A percentile compares a stretch with the other conserved stretches of the same genome.
These are phyloP conservation scores for Zygosaccharomyces sapae DNA, from an alignment of 1,139 yeast genomes.

Conservation along the genomic window DNA sequence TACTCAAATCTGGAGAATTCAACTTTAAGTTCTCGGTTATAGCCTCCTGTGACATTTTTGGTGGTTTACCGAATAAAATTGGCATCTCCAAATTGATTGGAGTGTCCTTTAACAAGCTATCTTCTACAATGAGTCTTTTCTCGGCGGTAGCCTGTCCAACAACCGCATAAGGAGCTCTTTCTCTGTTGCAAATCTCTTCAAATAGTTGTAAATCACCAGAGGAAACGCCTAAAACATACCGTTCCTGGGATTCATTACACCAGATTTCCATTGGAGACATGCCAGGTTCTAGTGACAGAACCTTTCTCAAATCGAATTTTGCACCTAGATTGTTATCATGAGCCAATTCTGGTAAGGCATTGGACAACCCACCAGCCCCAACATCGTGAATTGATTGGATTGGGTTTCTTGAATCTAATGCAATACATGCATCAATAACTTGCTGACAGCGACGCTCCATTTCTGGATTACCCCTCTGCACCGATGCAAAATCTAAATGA, in stretches of 20 bases:
- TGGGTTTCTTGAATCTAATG: constrained; percentile 76
- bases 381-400: constrained; percentile 97
- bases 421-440: constrained; percentile 90
- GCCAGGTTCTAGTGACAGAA: constrained; percentile 89
- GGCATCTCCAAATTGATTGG: constrained; percentile 98
- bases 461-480: constrained; percentile 98
- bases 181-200: constrained; percentile 81
- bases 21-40: constrained; percentile 58
- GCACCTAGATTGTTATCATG: constrained; percentile 98
- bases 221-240: constrained; percentile 91
- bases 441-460: constrained; percentile 99
- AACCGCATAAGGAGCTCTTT: constrained; percentile 93
- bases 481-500: constrained; percentile 95
- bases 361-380: constrained; percentile 98
- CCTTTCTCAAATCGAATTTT: constrained; percentile 81
- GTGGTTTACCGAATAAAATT: constrained; percentile 94
- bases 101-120: constrained; percentile 65
- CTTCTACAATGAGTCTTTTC: constrained; percentile 76
- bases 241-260: constrained; percentile 99
- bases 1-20: constrained; percentile 45
- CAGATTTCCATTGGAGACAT: constrained; percentile 99
- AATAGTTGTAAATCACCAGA: constrained; percentile 72
- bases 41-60: constrained; percentile 85
- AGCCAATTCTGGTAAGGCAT: constrained; percentile 94
- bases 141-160: constrained; percentile 93